Base-by-base conservation (phyloP, 352 stramenopile genomes). In the Phytopythium chamaehyphon region DNA sequence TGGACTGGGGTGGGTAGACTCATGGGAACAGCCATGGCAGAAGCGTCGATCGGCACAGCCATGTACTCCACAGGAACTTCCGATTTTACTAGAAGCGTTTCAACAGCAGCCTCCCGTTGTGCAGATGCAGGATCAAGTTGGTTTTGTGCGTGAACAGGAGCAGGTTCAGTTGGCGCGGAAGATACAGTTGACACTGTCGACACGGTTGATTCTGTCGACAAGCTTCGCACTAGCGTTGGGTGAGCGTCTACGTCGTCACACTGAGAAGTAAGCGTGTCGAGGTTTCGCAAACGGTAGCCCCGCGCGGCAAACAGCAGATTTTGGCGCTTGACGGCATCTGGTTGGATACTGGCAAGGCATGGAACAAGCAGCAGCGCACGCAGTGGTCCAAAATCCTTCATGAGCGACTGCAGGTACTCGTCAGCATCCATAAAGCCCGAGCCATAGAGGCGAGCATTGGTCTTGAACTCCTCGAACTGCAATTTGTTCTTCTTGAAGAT, bases 391-490 rank as follows among this genome's bases (percentile, higher is more conserved):
- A 93, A 61, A n/a, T 83, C 69, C 14, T 74, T 69, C 19, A 82
- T 69, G 14, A 90, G 61, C n/a, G 60, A 70, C n/a, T 88, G 66
- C 35, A 90, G 19, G 44, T 88, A 93, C 44, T 84, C 77, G 37
- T 67, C 48, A 0, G 75, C 51, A 38, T 90, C 82, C 79, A 93
- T 88, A 39, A 89, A 90, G 53, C 84, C 77, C 63, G 85, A 90
- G 31, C 82, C 82, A 59, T 73, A 88, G 10, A 93, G 62, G 1
- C 76, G 73, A 28, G 79, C 76, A 42, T 89, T 93, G 44, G 85
- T 82, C 68, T 90, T 93, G 55, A 93, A 93, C 28, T 90, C 82
- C 49, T 90, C 73, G 21, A 86, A 49, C 36, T 69, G 70, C 10
- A 50, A 24, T 26, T 79, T 85, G 59, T 86, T 55, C 50, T 76